Evolutionary conservation across 1,284 basidiomycete species (phyloP).

Genomic region (Agroathelia rolfsii): DNA sequence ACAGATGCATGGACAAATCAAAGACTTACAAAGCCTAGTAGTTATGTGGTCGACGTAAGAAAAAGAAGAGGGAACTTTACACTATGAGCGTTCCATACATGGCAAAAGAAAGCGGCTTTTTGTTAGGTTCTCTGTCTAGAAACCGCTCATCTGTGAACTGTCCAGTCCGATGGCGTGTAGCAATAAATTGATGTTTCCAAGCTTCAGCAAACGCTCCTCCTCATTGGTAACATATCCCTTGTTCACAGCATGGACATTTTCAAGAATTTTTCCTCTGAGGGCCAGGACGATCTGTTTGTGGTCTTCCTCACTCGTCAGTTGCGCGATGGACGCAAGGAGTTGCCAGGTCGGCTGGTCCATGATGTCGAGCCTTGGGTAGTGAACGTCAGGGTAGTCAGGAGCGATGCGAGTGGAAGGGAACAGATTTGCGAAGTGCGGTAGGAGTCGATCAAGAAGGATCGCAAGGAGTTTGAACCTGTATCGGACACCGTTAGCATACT

Average conservation of each 20-base stretch:
- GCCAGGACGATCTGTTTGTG: conserved; percentile 82
- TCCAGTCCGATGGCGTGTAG: conserved; percentile 79
- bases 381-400: conserved; percentile 23
- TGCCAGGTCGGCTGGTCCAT: conserved; percentile 91
- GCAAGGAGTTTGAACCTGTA: conserved; percentile 76
- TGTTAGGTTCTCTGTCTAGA: too few species aligned
- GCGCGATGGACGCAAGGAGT: conserved; percentile 81
- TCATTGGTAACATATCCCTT: conserved; percentile 65
- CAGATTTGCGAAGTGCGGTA: conserved; percentile 70
- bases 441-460: conserved; percentile 72
- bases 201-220: conserved; percentile 55
- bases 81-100: too few species aligned
- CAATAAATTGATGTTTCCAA: conserved; percentile 80
- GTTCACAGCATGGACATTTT: conserved; percentile 72
- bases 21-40: too few species aligned
- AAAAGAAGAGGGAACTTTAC: too few species aligned
- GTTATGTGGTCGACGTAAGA: too few species aligned
- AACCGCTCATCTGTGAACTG: conserved; percentile 78
- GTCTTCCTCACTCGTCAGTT: conserved; percentile 76
- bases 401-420: conserved; percentile 86
- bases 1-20: too few species aligned
- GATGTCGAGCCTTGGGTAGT: conserved; percentile 43
- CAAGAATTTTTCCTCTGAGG: conserved; percentile 87
- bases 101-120: too few species aligned
- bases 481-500: conserved; percentile 1